A percentile compares a stretch with the other conserved stretches of the same genome.
phyloP scores from a whole-genome alignment of 345 rosid genomes.

The Eucalyptus decipiens region DNA sequence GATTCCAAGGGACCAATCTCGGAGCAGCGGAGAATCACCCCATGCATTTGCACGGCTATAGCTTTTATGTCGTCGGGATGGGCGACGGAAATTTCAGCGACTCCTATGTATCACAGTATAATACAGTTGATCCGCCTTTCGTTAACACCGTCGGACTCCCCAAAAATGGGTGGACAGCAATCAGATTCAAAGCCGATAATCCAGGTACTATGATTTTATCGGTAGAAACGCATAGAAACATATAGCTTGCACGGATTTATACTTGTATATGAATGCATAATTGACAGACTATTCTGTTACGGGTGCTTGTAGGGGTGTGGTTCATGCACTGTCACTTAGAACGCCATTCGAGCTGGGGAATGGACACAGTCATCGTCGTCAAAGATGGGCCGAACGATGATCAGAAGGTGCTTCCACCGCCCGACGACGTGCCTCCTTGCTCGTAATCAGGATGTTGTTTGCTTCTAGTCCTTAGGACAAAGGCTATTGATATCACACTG shows the following conservation, averaged over 20 bases:
- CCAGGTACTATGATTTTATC: not conserved
- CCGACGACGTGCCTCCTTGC: not conserved
- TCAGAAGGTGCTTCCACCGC: not conserved
- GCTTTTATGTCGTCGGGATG: not conserved
- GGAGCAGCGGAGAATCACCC: not conserved
- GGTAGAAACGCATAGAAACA: not conserved
- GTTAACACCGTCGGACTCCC: not conserved
- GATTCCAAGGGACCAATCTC: not conserved
- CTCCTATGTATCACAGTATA: not conserved
- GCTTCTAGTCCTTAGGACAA: not conserved
- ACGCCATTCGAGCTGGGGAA: not conserved
- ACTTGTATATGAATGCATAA: not conserved
- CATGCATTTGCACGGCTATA: not conserved
- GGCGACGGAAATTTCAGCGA: not conserved
- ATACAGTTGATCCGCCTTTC: not conserved
- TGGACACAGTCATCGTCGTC: not conserved
- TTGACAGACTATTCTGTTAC: not conserved
- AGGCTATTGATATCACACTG: not conserved
- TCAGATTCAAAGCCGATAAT: not conserved
- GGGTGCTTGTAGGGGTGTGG: not conserved
- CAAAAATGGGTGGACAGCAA: not conserved
- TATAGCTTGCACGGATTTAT: not conserved
- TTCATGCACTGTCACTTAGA: not conserved
- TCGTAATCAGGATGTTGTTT: not conserved
- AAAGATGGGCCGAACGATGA: not conserved